phyloP scores from a whole-genome alignment of 1,139 yeast species.

The Diutina neorugosa region DNA sequence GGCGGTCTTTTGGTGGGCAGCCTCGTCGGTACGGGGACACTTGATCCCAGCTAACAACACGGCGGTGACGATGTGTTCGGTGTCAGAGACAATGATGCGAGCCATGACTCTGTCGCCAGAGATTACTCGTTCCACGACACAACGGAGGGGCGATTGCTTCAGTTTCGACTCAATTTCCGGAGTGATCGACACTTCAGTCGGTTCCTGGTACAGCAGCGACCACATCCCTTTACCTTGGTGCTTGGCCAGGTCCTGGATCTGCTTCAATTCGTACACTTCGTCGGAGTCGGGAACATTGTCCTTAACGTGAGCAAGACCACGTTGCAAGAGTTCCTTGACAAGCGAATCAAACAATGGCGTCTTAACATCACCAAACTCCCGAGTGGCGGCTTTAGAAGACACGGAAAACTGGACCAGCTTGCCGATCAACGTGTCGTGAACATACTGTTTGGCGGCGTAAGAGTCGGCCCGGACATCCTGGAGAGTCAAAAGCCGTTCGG shows the following conservation, averaged over 20 bases:
- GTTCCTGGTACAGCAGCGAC: constrained; percentile 16
- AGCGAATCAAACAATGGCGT: constrained; percentile 56
- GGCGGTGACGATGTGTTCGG: constrained; percentile 38
- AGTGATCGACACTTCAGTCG: constrained; percentile 21
- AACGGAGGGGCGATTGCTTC: constrained; percentile 30
- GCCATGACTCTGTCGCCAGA: constrained; percentile 66
- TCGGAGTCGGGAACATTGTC: constrained; percentile 35
- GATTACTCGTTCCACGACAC: constrained; percentile 64
- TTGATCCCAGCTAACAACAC: constrained; percentile 63
- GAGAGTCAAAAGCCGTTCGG: constrained; percentile 52
- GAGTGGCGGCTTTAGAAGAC: constrained; percentile 23
- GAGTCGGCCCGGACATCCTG: constrained; percentile 51
- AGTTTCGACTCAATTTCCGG: constrained; percentile 26
- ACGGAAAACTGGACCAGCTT: constrained; percentile 54
- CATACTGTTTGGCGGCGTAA: constrained; percentile 47
- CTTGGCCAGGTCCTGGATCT: constrained; percentile 41
- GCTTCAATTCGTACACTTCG: constrained; percentile 9
- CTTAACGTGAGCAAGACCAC: constrained; percentile 54
- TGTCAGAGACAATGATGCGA: constrained; percentile 35
- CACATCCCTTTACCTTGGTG: constrained; percentile 43
- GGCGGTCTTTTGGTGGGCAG: constrained; percentile 32
- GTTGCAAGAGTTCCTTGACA: constrained; percentile 41
- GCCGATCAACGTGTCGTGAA: constrained; percentile 56
- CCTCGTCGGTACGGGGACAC: constrained; percentile 54
- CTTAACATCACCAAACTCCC: constrained; percentile 59